A percentile compares a stretch with the other conserved stretches of the same genome.
These are phyloP conservation scores for Suillus luteus DNA, from an alignment of 768 basidiomycete species.

Conservation along the genomic window DNA sequence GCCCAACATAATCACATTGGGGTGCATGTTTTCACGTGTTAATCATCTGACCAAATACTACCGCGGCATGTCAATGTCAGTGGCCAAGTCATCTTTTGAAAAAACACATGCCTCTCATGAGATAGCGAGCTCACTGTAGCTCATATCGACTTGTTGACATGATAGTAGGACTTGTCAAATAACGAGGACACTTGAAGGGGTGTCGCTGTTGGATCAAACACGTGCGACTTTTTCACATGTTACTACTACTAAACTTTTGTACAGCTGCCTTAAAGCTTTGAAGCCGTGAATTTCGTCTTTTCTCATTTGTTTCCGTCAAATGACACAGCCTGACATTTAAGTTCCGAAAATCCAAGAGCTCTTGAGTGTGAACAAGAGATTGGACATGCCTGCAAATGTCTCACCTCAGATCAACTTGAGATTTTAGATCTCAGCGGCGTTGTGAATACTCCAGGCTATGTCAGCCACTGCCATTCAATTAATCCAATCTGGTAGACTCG, in stretches of 20 bases:
- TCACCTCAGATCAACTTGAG: neutral
- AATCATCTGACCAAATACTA: conserved; percentile 6
- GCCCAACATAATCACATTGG: conserved; percentile 10
- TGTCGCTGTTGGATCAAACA: neutral
- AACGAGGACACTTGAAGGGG: too few relatives aligned
- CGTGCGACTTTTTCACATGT: conserved; percentile 3
- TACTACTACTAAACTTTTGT: neutral
- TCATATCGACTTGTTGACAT: neutral
- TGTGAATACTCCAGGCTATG: neutral
- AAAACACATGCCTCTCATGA: neutral
- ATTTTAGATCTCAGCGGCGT: conserved; percentile 9
- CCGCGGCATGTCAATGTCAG: conserved; percentile 1
- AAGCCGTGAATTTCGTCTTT: neutral
- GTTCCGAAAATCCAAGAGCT: neutral
- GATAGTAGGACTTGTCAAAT: neutral
- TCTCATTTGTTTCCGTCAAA: conserved; percentile 7
- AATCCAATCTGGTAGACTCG: neutral
- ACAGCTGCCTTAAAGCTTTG: too few relatives aligned
- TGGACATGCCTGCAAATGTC: neutral
- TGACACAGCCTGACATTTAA: neutral
- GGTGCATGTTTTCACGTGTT: conserved; percentile 29
- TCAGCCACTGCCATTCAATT: conserved; percentile 4
- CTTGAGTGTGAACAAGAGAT: neutral
- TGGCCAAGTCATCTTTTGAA: neutral
- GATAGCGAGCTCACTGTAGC: neutral